Evolutionary conservation across 2,329 filamentous ascomycete genomes (phyloP), one percentile per base, ranked within the genome.

Genomic region (Aspergillus transmontanensis): DNA sequence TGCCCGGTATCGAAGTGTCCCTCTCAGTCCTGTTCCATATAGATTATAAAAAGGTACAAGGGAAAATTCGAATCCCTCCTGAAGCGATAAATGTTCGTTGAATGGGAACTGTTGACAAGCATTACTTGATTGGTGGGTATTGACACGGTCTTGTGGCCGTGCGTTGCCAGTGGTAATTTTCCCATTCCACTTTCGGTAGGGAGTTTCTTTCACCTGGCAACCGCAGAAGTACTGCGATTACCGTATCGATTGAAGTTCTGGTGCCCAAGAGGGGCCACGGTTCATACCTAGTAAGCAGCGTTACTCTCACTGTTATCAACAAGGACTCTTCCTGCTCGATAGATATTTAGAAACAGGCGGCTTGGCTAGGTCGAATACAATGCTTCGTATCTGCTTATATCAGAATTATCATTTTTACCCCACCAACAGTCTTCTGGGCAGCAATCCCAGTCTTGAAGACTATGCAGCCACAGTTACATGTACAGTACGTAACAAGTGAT

Each of bases 401-500:
- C 43, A 14, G 4, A 46, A 21, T 23, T 9, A 41, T 9, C 23
- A 48, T 16, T 6, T 34, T 53, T 53, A 19, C 50, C 30, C 28
- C 50, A 53, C 30, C 26, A 32, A 19, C 16, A 34, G 28, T 5
- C n/a, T n/a, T 7, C n/a, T 32, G n/a, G 28, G 30, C 30, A 53
- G 28, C 7, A 34, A 53, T 21, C 30, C 19, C 28, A 53, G 50
- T 16, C 19, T 19, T 53, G 9, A 19, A 19, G 16, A 55, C 11
- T 23, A 39, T 55, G 51, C 51, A 55, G 51, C 32, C 51, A 55
- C 51, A 26, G 51, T 39, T 55, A 36, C 51, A 34, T 36, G 19
- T 14, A 48, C 12, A 10, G 30, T 32, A 34, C 32, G 45, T 28
- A 48, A 16, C 23, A 26, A 1, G 45, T 28, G 21, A 23, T 48